phyloP scores from a whole-genome alignment of 2,329 filamentous ascomycete genomes.

The Colletotrichum musicola region DNA sequence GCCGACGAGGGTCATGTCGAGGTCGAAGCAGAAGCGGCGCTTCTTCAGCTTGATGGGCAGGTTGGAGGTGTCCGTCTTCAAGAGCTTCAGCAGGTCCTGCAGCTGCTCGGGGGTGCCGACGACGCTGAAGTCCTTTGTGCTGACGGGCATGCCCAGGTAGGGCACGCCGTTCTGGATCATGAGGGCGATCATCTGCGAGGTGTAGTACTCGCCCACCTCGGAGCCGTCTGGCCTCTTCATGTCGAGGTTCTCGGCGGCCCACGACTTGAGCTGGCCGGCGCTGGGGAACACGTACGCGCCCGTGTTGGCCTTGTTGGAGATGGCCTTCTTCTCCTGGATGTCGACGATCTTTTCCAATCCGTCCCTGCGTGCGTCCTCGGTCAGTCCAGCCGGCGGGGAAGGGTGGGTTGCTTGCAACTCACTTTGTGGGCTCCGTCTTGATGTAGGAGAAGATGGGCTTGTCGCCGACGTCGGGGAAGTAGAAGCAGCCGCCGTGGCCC shows the following conservation, averaged over 20 bases:
- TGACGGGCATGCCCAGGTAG: constrained; percentile 43
- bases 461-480: constrained; percentile 46
- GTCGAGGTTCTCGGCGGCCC: constrained; percentile 43
- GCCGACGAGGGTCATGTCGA: constrained; percentile 48
- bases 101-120: constrained; percentile 48
- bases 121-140: constrained; percentile 43
- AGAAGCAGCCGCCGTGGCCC: constrained; percentile 45
- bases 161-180: constrained; percentile 44
- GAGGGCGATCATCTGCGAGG: constrained; percentile 44
- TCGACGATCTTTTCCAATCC: constrained; percentile 44
- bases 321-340: constrained; percentile 47
- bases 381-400: background rate
- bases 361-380: constrained; percentile 21
- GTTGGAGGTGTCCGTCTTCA: constrained; percentile 42
- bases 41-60: constrained; percentile 43
- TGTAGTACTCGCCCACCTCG: constrained; percentile 46
- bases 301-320: constrained; percentile 47
- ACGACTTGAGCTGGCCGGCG: constrained; percentile 42
- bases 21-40: constrained; percentile 49
- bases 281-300: constrained; percentile 46
- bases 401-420: background rate
- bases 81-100: constrained; percentile 43
- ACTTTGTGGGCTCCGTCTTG: constrained; percentile 42
- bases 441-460: constrained; percentile 49
- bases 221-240: constrained; percentile 40